Conservation (phyloP, 768 basidiomycete genomes). For the Tubosaeta sp. region DNA sequence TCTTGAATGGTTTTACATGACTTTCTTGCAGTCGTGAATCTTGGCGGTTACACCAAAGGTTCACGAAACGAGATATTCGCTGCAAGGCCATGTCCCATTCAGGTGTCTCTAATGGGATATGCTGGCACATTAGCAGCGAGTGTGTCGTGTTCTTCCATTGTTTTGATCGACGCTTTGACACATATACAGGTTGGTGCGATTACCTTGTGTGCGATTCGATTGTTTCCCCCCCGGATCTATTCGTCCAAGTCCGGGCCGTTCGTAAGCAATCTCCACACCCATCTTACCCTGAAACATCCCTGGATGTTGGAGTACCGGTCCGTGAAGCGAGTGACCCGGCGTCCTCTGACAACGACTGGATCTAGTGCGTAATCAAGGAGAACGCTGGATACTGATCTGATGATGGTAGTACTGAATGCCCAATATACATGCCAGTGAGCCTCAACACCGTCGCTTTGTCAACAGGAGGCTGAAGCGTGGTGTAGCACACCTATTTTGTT, state of each 20-base stretch:
- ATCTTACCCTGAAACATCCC: conserved; percentile 1
- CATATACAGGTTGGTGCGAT: conserved; percentile 41
- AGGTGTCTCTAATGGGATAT: conserved; percentile 48
- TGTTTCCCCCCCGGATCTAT: conserved; percentile 40
- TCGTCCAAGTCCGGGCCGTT: conserved; percentile 30
- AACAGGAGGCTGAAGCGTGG: not conserved
- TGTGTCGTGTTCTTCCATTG: conserved; percentile 5
- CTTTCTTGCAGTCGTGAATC: conserved; percentile 35
- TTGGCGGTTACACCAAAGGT: conserved; percentile 51
- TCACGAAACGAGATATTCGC: conserved; percentile 51
- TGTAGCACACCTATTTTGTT: conserved; percentile 45
- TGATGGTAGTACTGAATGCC: conserved; percentile 36
- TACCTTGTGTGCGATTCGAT: conserved; percentile 44
- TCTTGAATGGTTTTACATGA: not conserved
- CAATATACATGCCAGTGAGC: conserved; percentile 45
- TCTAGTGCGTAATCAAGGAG: conserved; percentile 35
- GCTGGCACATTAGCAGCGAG: conserved; percentile 45
- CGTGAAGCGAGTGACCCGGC: conserved; percentile 42
- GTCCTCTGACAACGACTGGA: conserved; percentile 33
- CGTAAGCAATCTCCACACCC: conserved; percentile 3
- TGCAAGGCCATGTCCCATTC: conserved; percentile 44
- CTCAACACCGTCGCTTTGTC: not conserved
- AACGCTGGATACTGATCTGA: conserved; percentile 3
- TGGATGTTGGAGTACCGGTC: conserved; percentile 30
- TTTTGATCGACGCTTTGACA: not conserved